Conservation (phyloP, 345 rosid species). For the Syzygium aqueum region DNA sequence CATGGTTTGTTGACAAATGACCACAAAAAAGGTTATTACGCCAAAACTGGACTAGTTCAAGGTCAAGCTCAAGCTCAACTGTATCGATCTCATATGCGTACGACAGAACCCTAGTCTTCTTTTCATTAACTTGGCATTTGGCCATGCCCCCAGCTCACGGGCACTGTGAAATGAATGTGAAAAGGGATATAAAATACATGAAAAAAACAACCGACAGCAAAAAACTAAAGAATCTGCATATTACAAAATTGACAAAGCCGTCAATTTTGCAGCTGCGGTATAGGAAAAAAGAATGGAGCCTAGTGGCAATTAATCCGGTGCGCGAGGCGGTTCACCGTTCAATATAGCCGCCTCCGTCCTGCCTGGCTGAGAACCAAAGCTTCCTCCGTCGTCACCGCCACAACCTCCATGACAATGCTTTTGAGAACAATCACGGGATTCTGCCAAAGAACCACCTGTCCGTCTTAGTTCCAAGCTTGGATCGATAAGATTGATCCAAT, state of each 20-base stretch:
- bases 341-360: slow-evolving; percentile 3
- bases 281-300: not conserved
- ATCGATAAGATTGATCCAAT: slow-evolving; percentile 17
- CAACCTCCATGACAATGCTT: slow-evolving; percentile 27
- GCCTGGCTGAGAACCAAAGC: slow-evolving; percentile 9
- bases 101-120: too few species aligned
- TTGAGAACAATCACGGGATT: slow-evolving; percentile 30
- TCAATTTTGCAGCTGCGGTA: not conserved
- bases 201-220: not conserved
- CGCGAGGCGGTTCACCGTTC: slow-evolving; percentile 9
- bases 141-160: too few species aligned
- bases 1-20: too few species aligned
- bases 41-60: too few species aligned
- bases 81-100: too few species aligned
- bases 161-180: too few species aligned
- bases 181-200: not conserved
- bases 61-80: too few species aligned
- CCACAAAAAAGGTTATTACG: too few species aligned
- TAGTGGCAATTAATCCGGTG: slow-evolving; percentile 22
- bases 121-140: too few species aligned
- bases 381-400: slow-evolving; percentile 20
- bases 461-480: slow-evolving; percentile 8
- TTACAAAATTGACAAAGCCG: not conserved
- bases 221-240: not conserved
- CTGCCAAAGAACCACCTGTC: slow-evolving; percentile 22